Percentiles rank a stretch among this genome's conserved stretches.
Evolutionary conservation across 75 land plant species (phyloP).

Genomic region (Pinus taeda): DNA sequence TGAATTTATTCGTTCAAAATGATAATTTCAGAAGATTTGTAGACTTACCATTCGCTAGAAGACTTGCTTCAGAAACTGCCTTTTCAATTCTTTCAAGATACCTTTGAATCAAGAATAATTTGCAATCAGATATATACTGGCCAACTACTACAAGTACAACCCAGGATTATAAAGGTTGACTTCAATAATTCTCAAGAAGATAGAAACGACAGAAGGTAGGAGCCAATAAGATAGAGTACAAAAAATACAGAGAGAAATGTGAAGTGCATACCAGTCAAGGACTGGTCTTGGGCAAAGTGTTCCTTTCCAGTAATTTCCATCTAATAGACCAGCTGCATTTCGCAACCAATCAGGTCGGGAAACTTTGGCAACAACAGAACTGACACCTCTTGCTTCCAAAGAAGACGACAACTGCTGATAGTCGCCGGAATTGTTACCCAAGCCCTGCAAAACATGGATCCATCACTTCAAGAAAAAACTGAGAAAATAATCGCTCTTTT

Average conservation of each 20-base stretch:
- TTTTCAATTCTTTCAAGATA: conserved; percentile 70
- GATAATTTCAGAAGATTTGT: conserved; percentile 5
- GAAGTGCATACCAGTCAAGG: conserved; percentile 68
- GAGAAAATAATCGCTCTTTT: background rate
- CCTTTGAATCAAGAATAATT: conserved; percentile 26
- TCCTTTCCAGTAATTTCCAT: conserved; percentile 81
- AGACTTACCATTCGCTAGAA: conserved; percentile 40
- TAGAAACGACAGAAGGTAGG: background rate
- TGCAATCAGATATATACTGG: conserved; percentile 7
- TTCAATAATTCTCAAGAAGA: background rate
- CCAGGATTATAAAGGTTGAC: background rate
- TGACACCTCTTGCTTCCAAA: conserved; percentile 50
- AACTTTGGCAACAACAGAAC: conserved; percentile 57
- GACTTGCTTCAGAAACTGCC: conserved; percentile 68
- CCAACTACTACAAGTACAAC: background rate
- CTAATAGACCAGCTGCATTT: conserved; percentile 86
- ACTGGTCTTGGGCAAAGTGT: conserved; percentile 89
- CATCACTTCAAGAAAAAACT: conserved; percentile 10
- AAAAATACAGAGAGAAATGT: conserved; percentile 3
- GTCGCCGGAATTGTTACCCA: conserved; percentile 89
- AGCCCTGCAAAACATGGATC: conserved; percentile 49
- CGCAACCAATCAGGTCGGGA: conserved; percentile 89
- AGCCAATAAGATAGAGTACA: background rate
- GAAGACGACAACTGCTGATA: conserved; percentile 43
- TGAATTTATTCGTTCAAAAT: background rate